phyloP scores from a whole-genome alignment of 495 filamentous ascomycete species.

The Neurospora sp. region DNA sequence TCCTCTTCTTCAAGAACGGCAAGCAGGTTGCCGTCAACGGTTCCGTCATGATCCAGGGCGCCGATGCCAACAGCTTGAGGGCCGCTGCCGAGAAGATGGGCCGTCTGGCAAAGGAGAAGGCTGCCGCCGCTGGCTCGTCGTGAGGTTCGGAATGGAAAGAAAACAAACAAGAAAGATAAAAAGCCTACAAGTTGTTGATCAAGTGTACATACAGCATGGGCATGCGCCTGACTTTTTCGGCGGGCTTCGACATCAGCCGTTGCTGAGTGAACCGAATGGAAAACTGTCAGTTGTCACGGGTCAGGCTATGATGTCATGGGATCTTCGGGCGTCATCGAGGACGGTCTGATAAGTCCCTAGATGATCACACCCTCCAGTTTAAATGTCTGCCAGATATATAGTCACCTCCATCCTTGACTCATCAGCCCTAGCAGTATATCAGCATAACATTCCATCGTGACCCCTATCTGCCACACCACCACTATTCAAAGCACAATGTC shows the following conservation, averaged over 20 bases:
- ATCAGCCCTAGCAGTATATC: not conserved
- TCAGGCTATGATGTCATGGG: not conserved
- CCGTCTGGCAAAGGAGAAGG: conserved; percentile 20
- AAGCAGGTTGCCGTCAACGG: conserved; percentile 61
- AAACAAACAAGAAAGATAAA: not conserved
- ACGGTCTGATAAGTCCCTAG: not conserved
- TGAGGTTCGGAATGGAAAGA: not conserved
- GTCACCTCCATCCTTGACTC: not conserved
- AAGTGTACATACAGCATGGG: not conserved
- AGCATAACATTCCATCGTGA: not conserved
- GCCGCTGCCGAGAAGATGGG: conserved; percentile 20
- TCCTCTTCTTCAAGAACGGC: conserved; percentile 77
- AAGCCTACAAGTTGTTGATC: not conserved
- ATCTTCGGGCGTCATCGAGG: not conserved
- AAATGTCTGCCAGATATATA: not conserved
- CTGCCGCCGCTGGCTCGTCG: conserved; percentile 10
- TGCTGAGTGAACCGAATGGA: not conserved
- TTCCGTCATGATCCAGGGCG: conserved; percentile 19
- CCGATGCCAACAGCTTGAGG: conserved; percentile 12
- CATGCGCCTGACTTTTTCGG: not conserved
- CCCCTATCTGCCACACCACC: not conserved
- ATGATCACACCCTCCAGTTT: not conserved
- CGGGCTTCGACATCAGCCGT: not conserved
- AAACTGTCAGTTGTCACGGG: not conserved
- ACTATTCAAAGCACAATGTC: not conserved